A percentile compares a stretch with the other conserved stretches of the same genome.
phyloP scores from a whole-genome alignment of 495 filamentous ascomycete genomes.

The Bacidia gigantensis region DNA sequence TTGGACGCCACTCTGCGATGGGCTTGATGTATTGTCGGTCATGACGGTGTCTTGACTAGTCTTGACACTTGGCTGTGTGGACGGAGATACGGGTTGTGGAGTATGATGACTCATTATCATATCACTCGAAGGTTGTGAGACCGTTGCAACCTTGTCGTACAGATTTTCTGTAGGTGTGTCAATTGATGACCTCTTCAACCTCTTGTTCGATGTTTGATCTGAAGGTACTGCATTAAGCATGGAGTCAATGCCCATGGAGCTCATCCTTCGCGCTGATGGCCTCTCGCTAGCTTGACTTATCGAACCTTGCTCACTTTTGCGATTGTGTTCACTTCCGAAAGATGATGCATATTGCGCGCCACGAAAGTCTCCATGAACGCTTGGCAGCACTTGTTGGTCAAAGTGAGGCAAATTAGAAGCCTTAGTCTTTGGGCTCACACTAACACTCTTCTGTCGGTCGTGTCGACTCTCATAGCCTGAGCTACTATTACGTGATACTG shows the following conservation, averaged over 20 bases:
- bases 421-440: conserved; percentile 33
- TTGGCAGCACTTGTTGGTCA: conserved; percentile 9
- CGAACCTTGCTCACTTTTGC: not conserved
- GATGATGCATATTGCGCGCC: too few relatives aligned
- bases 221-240: conserved; percentile 10
- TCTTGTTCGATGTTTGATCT: not conserved
- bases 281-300: not conserved
- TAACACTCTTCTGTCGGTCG: conserved; percentile 30
- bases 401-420: conserved; percentile 17
- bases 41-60: too few relatives aligned
- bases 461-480: too few relatives aligned
- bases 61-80: too few relatives aligned
- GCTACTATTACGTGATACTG: not conserved
- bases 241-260: conserved; percentile 7
- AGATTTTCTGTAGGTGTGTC: too few relatives aligned
- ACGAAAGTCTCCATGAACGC: not conserved
- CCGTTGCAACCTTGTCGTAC: too few relatives aligned
- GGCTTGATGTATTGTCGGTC: too few relatives aligned
- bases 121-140: too few relatives aligned
- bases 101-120: too few relatives aligned
- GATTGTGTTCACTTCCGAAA: not conserved
- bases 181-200: not conserved
- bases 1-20: too few relatives aligned
- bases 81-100: too few relatives aligned
- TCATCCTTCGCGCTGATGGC: conserved; percentile 1